Evolutionary conservation across 768 basidiomycete genomes (phyloP), one percentile per base, ranked within the genome.

Genomic region (Glaciozyma martinii): DNA sequence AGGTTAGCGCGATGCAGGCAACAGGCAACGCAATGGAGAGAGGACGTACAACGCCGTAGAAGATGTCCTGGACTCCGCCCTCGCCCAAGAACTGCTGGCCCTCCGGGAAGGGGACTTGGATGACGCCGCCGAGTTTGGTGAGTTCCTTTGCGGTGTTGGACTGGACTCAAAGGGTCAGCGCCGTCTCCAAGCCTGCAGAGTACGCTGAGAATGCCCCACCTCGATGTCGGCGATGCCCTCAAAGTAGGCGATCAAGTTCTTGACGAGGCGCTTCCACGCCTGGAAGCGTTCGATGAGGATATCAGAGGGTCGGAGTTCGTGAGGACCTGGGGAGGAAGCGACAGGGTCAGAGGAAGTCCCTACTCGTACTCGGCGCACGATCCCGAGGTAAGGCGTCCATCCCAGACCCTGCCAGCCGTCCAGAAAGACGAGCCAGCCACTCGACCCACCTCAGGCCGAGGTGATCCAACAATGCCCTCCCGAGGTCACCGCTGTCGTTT

Each of bases 71-170:
- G 21, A 99, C 79, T 56, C 95, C 94, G 18, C 89, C 90, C 76
- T 98, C 92, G n/a, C 95, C 95, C 6, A 99, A 81, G 75, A 99
- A 99, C 79, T 98, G 58, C 46, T 59, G 47, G 56, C 60, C 93
- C 4, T 89, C 83, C 43, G 87, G 81, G 80, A 99, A 98, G 0
- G 95, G 95, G 0, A 98, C 94, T 76, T 99, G 94, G 66, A 99
- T 94, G 66, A 98, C 90, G 3, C 86, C 90, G 15, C 89, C 88
- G 52, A 99, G 85, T 76, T 94, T 93, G 9, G 87, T 88, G 74
- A 97, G 82, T 77, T 98, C 94, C 66, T 85, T 84, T 18, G 93
- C 91, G 9, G 90, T 87, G 76, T 93, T 93, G 77, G 89, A 90
- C 66, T 71, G 49, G 18, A 12, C 16, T 2, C 7, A 18, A 5